These are phyloP conservation scores for Chlorella variabilis DNA, from an alignment of 163 green algal species.

Conservation along the genomic window DNA sequence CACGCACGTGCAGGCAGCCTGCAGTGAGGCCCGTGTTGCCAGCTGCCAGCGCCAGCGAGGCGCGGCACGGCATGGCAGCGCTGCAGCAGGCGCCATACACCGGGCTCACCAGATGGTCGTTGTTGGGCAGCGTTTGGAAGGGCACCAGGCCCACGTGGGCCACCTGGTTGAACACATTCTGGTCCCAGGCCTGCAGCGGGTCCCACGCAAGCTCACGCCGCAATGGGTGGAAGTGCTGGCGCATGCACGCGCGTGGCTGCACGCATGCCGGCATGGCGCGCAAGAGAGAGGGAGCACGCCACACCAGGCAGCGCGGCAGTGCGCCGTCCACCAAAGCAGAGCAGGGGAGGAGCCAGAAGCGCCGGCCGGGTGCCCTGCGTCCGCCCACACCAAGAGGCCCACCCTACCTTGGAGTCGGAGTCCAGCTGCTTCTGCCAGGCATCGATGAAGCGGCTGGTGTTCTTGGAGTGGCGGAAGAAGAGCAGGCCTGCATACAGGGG, in stretches of 20 bases:
- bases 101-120: conserved; percentile 33
- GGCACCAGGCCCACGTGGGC: conserved; percentile 27
- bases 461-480: conserved; percentile 63
- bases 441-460: conserved; percentile 57
- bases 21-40: too few relatives aligned
- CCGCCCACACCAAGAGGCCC: neutral
- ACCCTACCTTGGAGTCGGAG: conserved; percentile 61
- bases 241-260: too few relatives aligned
- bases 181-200: conserved; percentile 84
- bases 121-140: conserved; percentile 29
- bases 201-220: neutral
- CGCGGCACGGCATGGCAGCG: too few relatives aligned
- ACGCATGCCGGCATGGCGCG: neutral
- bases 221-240: too few relatives aligned
- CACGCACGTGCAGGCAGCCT: too few relatives aligned
- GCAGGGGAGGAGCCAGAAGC: too few relatives aligned
- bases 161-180: conserved; percentile 98
- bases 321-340: too few relatives aligned
- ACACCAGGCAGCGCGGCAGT: too few relatives aligned
- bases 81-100: too few relatives aligned
- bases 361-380: too few relatives aligned
- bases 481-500: conserved; percentile 67
- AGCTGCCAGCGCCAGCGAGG: too few relatives aligned
- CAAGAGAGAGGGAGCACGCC: too few relatives aligned
- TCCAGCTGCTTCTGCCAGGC: conserved; percentile 67